phyloP scores from a whole-genome alignment of 2,329 filamentous ascomycete species.

The Aureobasidium sp. region DNA sequence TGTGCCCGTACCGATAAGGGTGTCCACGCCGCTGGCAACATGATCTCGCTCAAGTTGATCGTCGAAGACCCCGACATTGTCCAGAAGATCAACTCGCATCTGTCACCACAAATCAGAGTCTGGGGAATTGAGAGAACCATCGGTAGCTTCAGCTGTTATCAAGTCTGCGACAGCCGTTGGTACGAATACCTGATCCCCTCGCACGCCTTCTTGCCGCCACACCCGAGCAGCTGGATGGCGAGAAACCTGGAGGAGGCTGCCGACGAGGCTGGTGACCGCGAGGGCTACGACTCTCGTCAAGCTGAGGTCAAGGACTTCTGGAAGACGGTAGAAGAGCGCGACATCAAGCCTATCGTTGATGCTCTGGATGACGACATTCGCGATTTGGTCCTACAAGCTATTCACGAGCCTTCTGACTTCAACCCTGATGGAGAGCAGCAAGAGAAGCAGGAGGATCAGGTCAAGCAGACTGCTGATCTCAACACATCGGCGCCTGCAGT shows the following conservation, averaged over 20 bases:
- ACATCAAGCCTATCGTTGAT: constrained; percentile 63
- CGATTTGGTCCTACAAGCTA: constrained; percentile 54
- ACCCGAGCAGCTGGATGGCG: constrained; percentile 78
- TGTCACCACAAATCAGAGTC: constrained; percentile 83
- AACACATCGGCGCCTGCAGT: constrained; percentile 7
- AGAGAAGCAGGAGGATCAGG: constrained; percentile 18
- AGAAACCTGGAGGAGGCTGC: constrained; percentile 74
- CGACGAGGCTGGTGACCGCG: constrained; percentile 63
- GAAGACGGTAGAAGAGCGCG: constrained; percentile 70
- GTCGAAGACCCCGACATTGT: constrained; percentile 85
- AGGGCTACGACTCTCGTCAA: constrained; percentile 62
- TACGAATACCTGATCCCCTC: constrained; percentile 97
- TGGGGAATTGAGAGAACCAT: constrained; percentile 91
- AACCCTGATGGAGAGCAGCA: constrained; percentile 23
- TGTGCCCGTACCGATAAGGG: constrained; percentile 97
- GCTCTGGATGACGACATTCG: constrained; percentile 56
- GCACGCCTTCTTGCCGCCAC: constrained; percentile 85
- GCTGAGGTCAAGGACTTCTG: constrained; percentile 76
- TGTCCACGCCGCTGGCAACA: constrained; percentile 90
- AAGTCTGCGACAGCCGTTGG: constrained; percentile 88
- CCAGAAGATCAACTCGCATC: constrained; percentile 78
- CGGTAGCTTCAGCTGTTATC: constrained; percentile 89
- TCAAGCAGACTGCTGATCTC: constrained; percentile 19
- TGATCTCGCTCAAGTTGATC: constrained; percentile 92
- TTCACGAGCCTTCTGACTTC: constrained; percentile 34